Percentiles rank a stretch among this genome's conserved stretches.
Conservation (phyloP, 2,329 filamentous ascomycete species). For the Cytospora leucostoma region DNA sequence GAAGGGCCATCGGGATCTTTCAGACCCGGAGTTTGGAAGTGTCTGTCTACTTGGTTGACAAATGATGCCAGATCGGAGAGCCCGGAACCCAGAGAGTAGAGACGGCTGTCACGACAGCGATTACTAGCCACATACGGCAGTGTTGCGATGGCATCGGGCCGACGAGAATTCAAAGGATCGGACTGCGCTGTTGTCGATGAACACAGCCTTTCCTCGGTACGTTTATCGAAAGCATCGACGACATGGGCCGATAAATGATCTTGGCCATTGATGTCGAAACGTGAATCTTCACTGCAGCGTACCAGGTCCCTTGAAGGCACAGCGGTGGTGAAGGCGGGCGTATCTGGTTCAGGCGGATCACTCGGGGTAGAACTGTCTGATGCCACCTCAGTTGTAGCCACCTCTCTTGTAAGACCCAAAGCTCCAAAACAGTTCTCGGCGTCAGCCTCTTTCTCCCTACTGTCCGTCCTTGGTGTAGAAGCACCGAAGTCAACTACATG, state of each 20-base stretch:
- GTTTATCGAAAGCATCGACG: not conserved
- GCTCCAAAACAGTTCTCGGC: not conserved
- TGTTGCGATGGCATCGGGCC: not conserved
- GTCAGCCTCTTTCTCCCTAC: not conserved
- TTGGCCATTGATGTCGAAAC: not conserved
- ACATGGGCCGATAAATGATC: not conserved
- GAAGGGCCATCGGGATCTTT: not conserved
- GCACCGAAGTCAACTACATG: not conserved
- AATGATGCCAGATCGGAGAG: slow-evolving; percentile 31
- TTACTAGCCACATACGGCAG: slow-evolving; percentile 7
- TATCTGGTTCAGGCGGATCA: slow-evolving; percentile 12
- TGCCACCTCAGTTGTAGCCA: not conserved
- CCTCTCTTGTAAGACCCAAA: not conserved
- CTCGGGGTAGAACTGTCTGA: slow-evolving; percentile 14
- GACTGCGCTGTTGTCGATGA: not conserved
- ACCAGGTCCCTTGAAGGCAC: not conserved
- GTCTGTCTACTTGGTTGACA: slow-evolving; percentile 30
- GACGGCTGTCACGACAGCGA: slow-evolving; percentile 26
- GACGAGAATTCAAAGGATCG: not conserved
- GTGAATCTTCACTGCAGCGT: not conserved
- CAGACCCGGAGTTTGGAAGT: slow-evolving; percentile 16
- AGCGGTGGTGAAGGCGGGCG: slow-evolving; percentile 4
- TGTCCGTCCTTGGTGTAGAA: not conserved
- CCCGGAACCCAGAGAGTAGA: slow-evolving; percentile 30
- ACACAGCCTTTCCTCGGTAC: not conserved